Conservation (phyloP, 2,329 filamentous ascomycete genomes). For the Microascus cirrosus region DNA sequence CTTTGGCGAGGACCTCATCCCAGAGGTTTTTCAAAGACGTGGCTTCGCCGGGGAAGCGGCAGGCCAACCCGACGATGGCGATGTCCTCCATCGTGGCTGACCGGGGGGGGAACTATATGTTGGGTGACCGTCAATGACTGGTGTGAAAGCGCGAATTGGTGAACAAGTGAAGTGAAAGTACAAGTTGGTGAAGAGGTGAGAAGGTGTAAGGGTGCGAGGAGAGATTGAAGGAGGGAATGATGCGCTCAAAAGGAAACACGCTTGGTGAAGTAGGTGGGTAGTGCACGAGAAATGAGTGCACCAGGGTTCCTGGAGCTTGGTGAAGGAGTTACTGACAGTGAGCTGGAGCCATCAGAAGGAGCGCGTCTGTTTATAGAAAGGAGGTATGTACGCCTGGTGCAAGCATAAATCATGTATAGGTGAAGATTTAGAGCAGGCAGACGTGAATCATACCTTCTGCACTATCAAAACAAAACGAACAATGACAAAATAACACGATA, state of each 20-base stretch:
- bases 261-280: no score
- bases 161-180: not conserved
- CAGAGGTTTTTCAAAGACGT: constrained; percentile 30
- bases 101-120: not conserved
- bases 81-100: constrained; percentile 10
- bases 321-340: no score
- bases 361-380: no score
- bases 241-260: no score
- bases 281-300: no score
- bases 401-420: not conserved
- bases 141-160: not conserved
- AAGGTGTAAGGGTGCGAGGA: no score
- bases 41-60: constrained; percentile 31
- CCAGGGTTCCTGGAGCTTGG: no score
- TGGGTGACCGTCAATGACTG: not conserved
- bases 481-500: no score
- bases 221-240: no score
- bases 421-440: not conserved
- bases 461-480: not conserved
- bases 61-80: constrained; percentile 35
- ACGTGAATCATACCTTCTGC: not conserved
- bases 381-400: not conserved
- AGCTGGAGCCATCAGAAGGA: no score
- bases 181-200: no score
- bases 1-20: constrained; percentile 18